Conservation (phyloP, 768 basidiomycete species). For the Antrodiella citrinella region DNA sequence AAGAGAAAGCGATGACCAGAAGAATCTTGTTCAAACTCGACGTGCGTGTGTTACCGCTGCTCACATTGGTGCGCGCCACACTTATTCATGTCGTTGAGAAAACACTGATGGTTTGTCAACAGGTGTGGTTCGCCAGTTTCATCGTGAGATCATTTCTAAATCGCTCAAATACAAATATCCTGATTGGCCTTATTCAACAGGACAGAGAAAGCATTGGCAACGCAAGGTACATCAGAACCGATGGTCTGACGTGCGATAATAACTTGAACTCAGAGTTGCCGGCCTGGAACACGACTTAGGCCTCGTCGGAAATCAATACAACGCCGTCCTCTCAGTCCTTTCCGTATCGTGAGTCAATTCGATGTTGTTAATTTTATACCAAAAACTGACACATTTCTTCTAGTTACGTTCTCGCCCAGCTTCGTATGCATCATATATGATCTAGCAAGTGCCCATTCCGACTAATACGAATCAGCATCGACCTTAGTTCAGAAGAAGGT, state of each 20-base stretch:
- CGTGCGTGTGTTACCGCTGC: slow-evolving; percentile 43
- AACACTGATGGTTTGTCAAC: not conserved
- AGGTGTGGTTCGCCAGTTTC: slow-evolving; percentile 21
- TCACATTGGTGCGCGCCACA: slow-evolving; percentile 37
- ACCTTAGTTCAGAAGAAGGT: slow-evolving; percentile 29
- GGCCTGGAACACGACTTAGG: slow-evolving; percentile 48
- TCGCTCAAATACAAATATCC: not conserved
- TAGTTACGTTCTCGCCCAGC: not conserved
- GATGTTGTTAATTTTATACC: not conserved
- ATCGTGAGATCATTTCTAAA: not conserved
- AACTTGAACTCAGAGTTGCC: slow-evolving; percentile 34
- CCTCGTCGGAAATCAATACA: slow-evolving; percentile 53
- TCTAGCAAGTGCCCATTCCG: not conserved
- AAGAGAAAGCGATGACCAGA: slow-evolving; percentile 8
- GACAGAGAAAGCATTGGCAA: slow-evolving; percentile 57
- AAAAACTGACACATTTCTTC: not conserved
- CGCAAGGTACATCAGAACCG: slow-evolving; percentile 32
- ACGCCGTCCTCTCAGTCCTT: slow-evolving; percentile 45
- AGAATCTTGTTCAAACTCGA: slow-evolving; percentile 53
- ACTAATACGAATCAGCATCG: slow-evolving; percentile 20
- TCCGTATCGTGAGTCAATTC: slow-evolving; percentile 30
- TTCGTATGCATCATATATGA: not conserved
- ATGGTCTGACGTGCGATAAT: not conserved
- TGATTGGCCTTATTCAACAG: not conserved
- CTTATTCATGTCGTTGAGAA: not conserved